These are phyloP conservation scores for Rhododendron griersonianum DNA, from an alignment of 148 eudicot species.

Conservation along the genomic window DNA sequence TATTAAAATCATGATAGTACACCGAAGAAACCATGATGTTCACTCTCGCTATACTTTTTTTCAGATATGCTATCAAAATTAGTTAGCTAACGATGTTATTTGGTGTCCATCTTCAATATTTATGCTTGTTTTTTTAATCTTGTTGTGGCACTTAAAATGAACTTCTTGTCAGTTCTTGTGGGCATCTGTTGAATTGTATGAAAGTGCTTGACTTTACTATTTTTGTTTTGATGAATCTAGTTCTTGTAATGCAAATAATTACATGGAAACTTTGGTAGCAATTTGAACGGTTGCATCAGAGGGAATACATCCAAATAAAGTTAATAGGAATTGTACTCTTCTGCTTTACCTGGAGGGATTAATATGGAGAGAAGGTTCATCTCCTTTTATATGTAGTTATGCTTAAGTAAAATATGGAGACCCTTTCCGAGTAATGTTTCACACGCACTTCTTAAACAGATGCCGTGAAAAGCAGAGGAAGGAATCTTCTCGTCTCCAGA, in stretches of 20 bases:
- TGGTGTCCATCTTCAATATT: background rate
- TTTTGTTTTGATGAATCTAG: background rate
- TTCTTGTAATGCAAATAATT: no score
- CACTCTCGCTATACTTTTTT: background rate
- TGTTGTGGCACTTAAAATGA: background rate
- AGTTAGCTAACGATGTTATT: background rate
- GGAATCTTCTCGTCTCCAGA: conserved; percentile 57
- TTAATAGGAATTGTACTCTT: background rate
- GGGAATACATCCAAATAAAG: background rate
- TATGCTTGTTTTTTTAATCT: no score
- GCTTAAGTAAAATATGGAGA: background rate
- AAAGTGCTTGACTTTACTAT: background rate
- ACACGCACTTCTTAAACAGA: conserved; percentile 16
- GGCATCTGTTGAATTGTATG: background rate
- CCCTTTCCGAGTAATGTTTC: background rate
- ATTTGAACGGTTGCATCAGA: background rate
- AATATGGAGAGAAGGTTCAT: background rate
- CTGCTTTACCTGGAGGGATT: background rate
- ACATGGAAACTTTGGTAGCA: background rate
- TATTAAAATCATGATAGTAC: background rate
- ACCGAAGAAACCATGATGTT: background rate
- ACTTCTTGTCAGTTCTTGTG: background rate
- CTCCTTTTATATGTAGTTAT: background rate
- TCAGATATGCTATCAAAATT: background rate
- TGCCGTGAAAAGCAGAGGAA: conserved; percentile 68